phyloP scores from a whole-genome alignment of 352 stramenopile species.

The Pythium phragmiticola region DNA sequence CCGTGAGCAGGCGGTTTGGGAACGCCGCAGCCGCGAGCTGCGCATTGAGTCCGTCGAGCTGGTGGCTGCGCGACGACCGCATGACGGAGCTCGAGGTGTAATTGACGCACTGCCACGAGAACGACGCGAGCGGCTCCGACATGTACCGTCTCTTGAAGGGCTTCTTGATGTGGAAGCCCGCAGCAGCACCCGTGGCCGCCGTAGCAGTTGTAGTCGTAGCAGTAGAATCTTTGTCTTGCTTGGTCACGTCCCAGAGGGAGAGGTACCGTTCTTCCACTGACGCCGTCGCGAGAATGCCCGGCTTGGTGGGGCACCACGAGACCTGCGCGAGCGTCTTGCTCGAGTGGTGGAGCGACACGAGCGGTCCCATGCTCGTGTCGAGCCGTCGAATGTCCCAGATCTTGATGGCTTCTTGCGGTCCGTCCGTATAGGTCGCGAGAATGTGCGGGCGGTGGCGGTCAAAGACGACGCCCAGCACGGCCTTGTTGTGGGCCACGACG shows the following conservation, averaged over 20 bases:
- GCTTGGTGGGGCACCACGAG: conserved; percentile 81
- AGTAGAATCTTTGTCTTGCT: conserved; percentile 34
- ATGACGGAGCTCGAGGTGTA: conserved; percentile 9
- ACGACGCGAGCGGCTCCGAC: conserved; percentile 68
- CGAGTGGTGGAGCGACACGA: conserved; percentile 70
- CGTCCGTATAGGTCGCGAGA: conserved; percentile 82
- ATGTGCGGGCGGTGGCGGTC: conserved; percentile 79
- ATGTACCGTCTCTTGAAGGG: conserved; percentile 77
- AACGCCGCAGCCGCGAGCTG: conserved; percentile 52
- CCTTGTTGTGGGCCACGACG: conserved; percentile 84
- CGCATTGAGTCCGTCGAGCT: conserved; percentile 9
- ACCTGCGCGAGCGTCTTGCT: conserved; percentile 78
- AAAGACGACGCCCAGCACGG: conserved; percentile 79
- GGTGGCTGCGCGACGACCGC: conserved; percentile 3
- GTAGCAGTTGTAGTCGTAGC: too few relatives aligned
- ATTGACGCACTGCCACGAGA: conserved; percentile 76
- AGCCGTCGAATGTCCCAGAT: conserved; percentile 87
- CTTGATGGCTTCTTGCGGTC: conserved; percentile 78
- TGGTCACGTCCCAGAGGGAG: conserved; percentile 80
- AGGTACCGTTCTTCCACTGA: conserved; percentile 81
- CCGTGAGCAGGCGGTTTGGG: conserved; percentile 76
- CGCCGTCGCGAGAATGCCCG: conserved; percentile 74
- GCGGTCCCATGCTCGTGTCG: conserved; percentile 54
- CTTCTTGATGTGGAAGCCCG: conserved; percentile 47
- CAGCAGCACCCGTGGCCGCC: background rate